These are phyloP conservation scores for Candolleomyces aberdarensis DNA, from an alignment of 768 basidiomycete species.

Conservation along the genomic window DNA sequence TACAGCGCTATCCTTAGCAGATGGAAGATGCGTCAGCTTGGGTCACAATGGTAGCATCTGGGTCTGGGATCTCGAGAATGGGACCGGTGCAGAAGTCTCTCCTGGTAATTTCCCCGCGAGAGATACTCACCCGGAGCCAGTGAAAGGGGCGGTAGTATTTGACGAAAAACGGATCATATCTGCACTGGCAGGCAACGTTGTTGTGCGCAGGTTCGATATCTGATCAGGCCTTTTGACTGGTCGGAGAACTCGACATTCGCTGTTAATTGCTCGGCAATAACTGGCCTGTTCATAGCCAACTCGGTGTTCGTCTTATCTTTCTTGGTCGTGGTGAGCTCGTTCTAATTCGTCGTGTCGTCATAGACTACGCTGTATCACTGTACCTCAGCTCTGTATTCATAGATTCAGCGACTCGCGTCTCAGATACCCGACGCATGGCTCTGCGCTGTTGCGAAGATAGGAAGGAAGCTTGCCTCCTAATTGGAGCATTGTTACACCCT, in stretches of 20 bases:
- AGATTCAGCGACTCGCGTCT: background rate
- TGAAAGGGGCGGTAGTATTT: slow-evolving; percentile 55
- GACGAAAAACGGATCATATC: slow-evolving; percentile 75
- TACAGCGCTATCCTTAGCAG: slow-evolving; percentile 66
- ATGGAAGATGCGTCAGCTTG: slow-evolving; percentile 79
- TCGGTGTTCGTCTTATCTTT: too few species aligned
- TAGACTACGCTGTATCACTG: background rate
- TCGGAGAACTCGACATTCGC: slow-evolving; percentile 2
- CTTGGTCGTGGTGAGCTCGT: too few species aligned
- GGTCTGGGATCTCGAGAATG: slow-evolving; percentile 83
- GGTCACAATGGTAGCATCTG: slow-evolving; percentile 71
- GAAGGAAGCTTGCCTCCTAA: background rate
- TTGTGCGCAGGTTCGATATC: slow-evolving; percentile 57
- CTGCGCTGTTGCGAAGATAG: background rate
- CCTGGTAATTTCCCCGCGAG: slow-evolving; percentile 20
- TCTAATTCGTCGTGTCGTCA: background rate
- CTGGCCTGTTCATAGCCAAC: too few species aligned
- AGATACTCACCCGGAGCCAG: slow-evolving; percentile 16
- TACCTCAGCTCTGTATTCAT: background rate
- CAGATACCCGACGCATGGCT: background rate
- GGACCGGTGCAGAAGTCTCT: slow-evolving; percentile 43
- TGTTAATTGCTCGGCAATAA: slow-evolving; percentile 7
- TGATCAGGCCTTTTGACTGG: slow-evolving; percentile 21
- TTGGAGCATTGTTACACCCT: background rate
- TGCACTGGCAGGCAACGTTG: slow-evolving; percentile 37